Conservation (phyloP, 768 basidiomycete genomes). For the Kwoniella sp. region DNA sequence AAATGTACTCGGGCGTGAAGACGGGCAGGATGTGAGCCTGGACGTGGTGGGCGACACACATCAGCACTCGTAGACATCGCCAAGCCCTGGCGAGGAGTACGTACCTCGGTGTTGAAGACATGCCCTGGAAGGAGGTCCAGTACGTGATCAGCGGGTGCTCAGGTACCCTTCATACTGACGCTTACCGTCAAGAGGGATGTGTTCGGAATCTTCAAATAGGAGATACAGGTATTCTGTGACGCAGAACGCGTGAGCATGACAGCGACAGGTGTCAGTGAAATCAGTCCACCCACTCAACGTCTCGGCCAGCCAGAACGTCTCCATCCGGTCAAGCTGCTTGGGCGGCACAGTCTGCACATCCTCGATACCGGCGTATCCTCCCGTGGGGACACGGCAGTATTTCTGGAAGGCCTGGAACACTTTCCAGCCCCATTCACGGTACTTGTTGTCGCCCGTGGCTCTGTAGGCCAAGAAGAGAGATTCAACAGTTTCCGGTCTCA, state of each 20-base stretch:
- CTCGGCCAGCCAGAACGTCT: conserved; percentile 80
- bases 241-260: neutral
- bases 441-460: conserved; percentile 75
- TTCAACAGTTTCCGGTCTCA: conserved; percentile 91
- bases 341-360: conserved; percentile 77
- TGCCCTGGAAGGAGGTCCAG: conserved; percentile 56
- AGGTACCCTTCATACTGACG: conserved; percentile 20
- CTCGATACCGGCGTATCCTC: conserved; percentile 76
- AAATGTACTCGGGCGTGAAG: conserved; percentile 56
- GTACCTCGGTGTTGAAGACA: conserved; percentile 89
- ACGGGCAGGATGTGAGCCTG: conserved; percentile 70
- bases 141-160: neutral
- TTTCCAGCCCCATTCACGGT: conserved; percentile 77
- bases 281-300: conserved; percentile 36
- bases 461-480: conserved; percentile 86
- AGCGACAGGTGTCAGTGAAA: neutral
- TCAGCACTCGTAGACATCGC: neutral
- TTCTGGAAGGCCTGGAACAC: conserved; percentile 86
- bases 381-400: conserved; percentile 69
- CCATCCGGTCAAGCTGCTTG: conserved; percentile 80
- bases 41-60: neutral
- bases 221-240: conserved; percentile 71
- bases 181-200: conserved; percentile 72
- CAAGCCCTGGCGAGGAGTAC: neutral
- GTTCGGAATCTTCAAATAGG: conserved; percentile 68